Conservation (phyloP, 768 basidiomycete genomes). For the Pleurotus eryngii region DNA sequence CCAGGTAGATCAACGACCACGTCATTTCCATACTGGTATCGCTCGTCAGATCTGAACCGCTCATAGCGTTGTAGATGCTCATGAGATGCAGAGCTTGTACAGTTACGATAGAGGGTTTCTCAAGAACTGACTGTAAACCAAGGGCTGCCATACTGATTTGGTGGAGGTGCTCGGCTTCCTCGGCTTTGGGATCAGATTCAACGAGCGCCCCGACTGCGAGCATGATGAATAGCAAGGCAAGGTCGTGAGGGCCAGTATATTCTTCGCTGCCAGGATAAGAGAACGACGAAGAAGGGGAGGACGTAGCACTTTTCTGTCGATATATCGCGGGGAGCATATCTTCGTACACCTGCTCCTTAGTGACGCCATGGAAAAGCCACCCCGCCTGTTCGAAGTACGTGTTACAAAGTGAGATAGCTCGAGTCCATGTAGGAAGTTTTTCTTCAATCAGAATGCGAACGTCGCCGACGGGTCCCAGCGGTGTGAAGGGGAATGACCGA, state of each 20-base stretch:
- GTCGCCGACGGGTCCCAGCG: conserved; percentile 43
- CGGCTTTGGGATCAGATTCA: conserved; percentile 21
- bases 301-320: conserved; percentile 10
- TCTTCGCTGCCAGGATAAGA: conserved; percentile 21
- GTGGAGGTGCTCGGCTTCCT: conserved; percentile 60
- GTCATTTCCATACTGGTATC: conserved; percentile 74
- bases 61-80: conserved; percentile 71
- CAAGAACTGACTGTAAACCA: conserved; percentile 64
- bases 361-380: conserved; percentile 52
- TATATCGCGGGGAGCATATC: conserved; percentile 43
- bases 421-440: conserved; percentile 52
- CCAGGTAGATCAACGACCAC: conserved; percentile 64
- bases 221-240: conserved; percentile 44
- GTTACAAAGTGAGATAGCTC: conserved; percentile 41
- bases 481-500: conserved; percentile 62
- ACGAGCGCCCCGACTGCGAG: conserved; percentile 56
- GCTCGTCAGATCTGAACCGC: conserved; percentile 53
- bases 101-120: conserved; percentile 68
- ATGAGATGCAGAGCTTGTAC: conserved; percentile 63
- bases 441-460: conserved; percentile 48
- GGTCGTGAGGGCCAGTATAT: conserved; percentile 43
- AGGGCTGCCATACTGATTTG: conserved; percentile 65
- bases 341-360: conserved; percentile 39
- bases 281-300: not conserved
- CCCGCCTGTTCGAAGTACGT: conserved; percentile 44